Base-by-base conservation (phyloP, 2,329 filamentous ascomycete genomes). In the Cytospora leucostoma region DNA sequence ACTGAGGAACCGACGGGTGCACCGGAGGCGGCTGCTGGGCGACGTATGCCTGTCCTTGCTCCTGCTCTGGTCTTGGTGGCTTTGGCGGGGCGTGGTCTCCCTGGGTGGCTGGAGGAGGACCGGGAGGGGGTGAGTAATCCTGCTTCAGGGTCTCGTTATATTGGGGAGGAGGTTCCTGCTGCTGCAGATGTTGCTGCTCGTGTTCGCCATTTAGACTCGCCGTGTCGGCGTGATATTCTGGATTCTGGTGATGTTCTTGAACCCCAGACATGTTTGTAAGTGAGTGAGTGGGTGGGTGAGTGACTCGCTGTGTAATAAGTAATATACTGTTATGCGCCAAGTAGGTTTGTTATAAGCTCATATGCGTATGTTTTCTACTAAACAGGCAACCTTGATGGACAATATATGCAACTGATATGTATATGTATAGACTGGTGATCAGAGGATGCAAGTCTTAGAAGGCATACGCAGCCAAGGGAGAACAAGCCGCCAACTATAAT, bases 211-310 rank as follows among this genome's bases (percentile, higher is more conserved):
- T 40, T 27, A 50, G 51, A n/a, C 52, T 56, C 32, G 52, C 59
- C 40, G 59, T 62, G 19, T 56, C 59, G 33, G 38, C 59, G 15
- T 62, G 50, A 19, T 62, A 56, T 38, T 56, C 59, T 38, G 59
- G 59, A 21, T 62, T 62, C 7, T 62, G 59, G 13, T 62, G 33
- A 27, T 27, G 38, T n/a, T 50, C 11, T 34, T 56, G 52, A 5
- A 38, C 12, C 4, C 34, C 32, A 8, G 52, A 49, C 59, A 62
- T 62, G 27, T 33, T 33, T 34, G 50, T 17, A 3, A 19, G 44
- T 21, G 44, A 21, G 44, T 4, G 38, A n/a, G 38, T 4, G 7
- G 12, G 44, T 21, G 44, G 12, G 44, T 4, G 38, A n/a, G 38
- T 4, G 7, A 15, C 17, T 7, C 13, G 17, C 4, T 8, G 17